Conservation (phyloP, 2,329 filamentous ascomycete genomes). For the Clonostachys rosea region DNA sequence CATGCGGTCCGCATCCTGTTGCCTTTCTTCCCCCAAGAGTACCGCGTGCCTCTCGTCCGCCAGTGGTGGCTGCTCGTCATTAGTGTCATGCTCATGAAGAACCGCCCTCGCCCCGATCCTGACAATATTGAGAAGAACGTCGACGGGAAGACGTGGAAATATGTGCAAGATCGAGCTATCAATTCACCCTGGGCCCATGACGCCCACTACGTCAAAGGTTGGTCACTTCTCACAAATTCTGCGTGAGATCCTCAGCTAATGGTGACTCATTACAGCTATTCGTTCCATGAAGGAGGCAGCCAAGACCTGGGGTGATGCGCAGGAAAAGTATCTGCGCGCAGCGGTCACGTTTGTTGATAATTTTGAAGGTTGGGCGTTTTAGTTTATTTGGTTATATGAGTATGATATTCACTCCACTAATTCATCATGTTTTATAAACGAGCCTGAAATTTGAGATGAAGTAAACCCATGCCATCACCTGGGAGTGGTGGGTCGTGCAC, state of each 20-base stretch:
- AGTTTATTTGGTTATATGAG: conserved; percentile 2
- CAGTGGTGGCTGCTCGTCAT: conserved; percentile 89
- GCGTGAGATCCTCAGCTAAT: conserved; percentile 2
- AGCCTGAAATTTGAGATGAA: too few species aligned
- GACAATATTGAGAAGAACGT: conserved; percentile 56
- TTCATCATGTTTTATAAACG: too few species aligned
- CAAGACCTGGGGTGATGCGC: conserved; percentile 68
- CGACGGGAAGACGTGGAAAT: conserved; percentile 69
- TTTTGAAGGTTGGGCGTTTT: conserved; percentile 62
- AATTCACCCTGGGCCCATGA: conserved; percentile 65
- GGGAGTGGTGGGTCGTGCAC: too few species aligned
- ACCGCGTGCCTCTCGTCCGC: conserved; percentile 69
- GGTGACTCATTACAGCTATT: conserved; percentile 40
- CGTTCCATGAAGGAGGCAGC: conserved; percentile 72
- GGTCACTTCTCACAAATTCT: conserved; percentile 9
- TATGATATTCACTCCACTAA: too few species aligned
- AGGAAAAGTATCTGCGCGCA: conserved; percentile 60
- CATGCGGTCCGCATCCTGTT: conserved; percentile 86
- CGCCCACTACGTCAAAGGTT: conserved; percentile 81
- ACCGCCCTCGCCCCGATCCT: conserved; percentile 68
- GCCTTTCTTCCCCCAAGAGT: conserved; percentile 67
- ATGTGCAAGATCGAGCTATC: conserved; percentile 68
- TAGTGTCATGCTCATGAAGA: conserved; percentile 70
- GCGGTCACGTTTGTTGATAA: conserved; percentile 71
- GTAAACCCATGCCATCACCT: too few species aligned